phyloP scores from a whole-genome alignment of 2,329 filamentous ascomycete genomes.

The Trichocomaceae sp. region DNA sequence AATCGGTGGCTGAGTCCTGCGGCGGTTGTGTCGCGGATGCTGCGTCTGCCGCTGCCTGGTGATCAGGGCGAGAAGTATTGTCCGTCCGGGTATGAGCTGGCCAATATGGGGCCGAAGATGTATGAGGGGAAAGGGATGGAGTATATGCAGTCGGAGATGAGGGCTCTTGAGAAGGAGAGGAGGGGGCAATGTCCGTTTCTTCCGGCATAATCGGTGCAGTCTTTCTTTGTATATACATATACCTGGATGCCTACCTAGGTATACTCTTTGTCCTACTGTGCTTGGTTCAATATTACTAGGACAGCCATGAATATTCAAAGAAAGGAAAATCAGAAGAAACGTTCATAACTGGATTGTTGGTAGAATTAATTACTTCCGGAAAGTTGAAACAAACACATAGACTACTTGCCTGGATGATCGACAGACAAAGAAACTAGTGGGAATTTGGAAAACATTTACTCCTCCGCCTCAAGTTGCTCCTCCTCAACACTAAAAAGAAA shows the following conservation, averaged over 20 bases:
- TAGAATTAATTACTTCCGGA: constrained; percentile 7
- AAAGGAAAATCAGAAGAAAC: no score
- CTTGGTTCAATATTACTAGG: no score
- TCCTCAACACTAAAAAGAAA: constrained; percentile 59
- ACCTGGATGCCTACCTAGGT: not conserved
- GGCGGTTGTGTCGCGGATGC: constrained; percentile 45
- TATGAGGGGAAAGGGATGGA: constrained; percentile 49
- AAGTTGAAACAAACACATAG: constrained; percentile 7
- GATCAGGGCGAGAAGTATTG: constrained; percentile 42
- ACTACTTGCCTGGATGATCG: not conserved
- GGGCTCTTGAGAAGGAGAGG: constrained; percentile 32
- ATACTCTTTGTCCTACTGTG: not conserved
- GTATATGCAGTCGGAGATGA: constrained; percentile 39
- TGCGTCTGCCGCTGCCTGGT: constrained; percentile 44
- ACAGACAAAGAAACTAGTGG: constrained; percentile 11
- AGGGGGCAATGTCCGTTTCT: constrained; percentile 46
- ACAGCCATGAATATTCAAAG: no score
- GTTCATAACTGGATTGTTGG: not conserved
- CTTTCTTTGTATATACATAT: not conserved
- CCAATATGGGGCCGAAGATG: constrained; percentile 56
- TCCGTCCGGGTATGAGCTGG: constrained; percentile 44
- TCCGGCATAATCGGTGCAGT: no score
- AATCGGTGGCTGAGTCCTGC: constrained; percentile 54
- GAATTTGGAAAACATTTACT: constrained; percentile 44
- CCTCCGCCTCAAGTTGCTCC: constrained; percentile 63